Evolutionary conservation across 2,329 filamentous ascomycete species (phyloP).

Genomic region (Coniella vitis): DNA sequence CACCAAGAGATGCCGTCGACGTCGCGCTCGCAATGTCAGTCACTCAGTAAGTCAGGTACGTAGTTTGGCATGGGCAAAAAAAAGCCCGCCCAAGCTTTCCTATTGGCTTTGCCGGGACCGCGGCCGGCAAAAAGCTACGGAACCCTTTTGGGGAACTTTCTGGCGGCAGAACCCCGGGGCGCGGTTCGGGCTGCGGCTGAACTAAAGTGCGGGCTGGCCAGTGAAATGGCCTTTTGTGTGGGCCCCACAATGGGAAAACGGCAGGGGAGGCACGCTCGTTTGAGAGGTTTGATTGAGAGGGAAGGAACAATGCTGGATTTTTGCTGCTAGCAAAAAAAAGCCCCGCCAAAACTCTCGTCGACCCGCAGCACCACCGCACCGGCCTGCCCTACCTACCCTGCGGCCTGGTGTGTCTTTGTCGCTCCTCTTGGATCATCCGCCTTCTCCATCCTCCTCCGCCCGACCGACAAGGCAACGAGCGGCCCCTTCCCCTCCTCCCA

Average conservation of each 20-base stretch:
- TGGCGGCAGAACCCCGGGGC: neutral
- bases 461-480: no score
- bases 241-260: slow-evolving; percentile 14
- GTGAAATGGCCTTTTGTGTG: slow-evolving; percentile 1
- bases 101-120: slow-evolving; percentile 5
- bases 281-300: neutral
- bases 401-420: neutral
- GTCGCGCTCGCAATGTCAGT: neutral
- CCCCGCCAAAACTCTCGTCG: slow-evolving; percentile 12
- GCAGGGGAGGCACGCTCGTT: slow-evolving; percentile 4
- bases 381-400: slow-evolving; percentile 2
- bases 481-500: neutral
- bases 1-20: neutral
- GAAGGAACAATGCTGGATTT: slow-evolving; percentile 14
- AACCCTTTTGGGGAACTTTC: neutral
- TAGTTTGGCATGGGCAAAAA: neutral
- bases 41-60: neutral
- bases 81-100: neutral
- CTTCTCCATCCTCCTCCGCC: neutral
- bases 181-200: slow-evolving; percentile 5
- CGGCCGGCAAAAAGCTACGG: slow-evolving; percentile 6
- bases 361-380: neutral
- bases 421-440: no score
- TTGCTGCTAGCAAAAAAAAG: slow-evolving; percentile 6
- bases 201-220: slow-evolving; percentile 12